Evolutionary conservation across 306 rosid genomes (phyloP).

Genomic region (Trichosanthes truncata): DNA sequence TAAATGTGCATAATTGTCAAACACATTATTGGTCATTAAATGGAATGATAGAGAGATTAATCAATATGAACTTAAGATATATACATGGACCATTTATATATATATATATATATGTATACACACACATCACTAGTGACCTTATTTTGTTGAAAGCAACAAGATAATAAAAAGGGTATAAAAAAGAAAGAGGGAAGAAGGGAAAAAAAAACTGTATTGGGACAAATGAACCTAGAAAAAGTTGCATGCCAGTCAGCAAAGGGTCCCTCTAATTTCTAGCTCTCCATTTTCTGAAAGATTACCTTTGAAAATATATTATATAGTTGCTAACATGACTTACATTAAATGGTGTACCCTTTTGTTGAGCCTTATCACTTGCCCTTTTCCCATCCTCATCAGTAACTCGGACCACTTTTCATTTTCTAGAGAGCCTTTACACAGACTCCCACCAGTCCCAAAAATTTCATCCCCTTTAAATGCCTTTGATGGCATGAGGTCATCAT

Average conservation of each 20-base stretch:
- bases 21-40: not conserved
- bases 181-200: not conserved
- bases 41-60: conserved; percentile 1
- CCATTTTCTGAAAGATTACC: not conserved
- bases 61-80: not conserved
- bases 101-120: too few relatives aligned
- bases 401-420: conserved; percentile 53
- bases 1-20: not conserved
- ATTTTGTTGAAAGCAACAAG: conserved; percentile 11
- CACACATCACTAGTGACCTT: not conserved
- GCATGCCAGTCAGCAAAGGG: conserved; percentile 10
- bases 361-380: conserved; percentile 15
- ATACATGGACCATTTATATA: not conserved
- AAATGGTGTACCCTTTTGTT: not conserved
- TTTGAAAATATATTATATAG: not conserved
- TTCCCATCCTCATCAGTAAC: conserved; percentile 39
- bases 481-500: too few relatives aligned
- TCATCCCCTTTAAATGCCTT: conserved; percentile 22
- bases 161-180: not conserved
- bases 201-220: not conserved
- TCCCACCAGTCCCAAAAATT: conserved; percentile 12
- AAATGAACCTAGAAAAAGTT: not conserved
- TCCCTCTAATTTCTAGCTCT: not conserved
- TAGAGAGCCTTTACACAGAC: conserved; percentile 2
- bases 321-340: not conserved